Evolutionary conservation across 441 rosid species (phyloP).

Genomic region (Gossypium gossypioides): DNA sequence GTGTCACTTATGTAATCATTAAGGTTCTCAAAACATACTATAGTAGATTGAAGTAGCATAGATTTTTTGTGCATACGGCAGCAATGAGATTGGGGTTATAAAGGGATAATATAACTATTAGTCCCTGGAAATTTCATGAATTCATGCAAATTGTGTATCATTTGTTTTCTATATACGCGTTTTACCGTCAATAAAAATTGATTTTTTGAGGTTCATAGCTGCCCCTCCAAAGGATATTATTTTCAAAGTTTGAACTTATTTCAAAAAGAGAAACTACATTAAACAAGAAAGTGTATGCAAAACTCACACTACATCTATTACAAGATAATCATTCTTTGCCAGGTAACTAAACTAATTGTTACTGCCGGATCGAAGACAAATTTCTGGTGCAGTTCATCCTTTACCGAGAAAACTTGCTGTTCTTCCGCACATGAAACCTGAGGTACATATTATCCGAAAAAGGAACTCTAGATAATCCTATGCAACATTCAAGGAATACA

Average conservation of each 20-base stretch:
- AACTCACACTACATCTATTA: background rate
- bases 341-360: background rate
- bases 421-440: background rate
- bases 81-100: conserved; percentile 13
- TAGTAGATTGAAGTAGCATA: background rate
- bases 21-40: conserved; percentile 12
- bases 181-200: too few relatives aligned
- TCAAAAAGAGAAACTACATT: background rate
- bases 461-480: background rate
- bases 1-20: background rate
- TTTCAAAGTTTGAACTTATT: background rate
- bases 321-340: background rate
- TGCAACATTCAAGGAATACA: background rate
- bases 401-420: background rate
- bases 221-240: too few relatives aligned
- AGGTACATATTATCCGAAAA: background rate
- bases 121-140: background rate
- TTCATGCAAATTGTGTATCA: background rate
- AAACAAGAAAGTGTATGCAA: background rate
- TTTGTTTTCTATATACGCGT: too few relatives aligned
- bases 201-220: too few relatives aligned
- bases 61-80: too few relatives aligned
- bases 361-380: background rate
- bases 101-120: background rate
- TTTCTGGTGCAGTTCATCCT: background rate